These are phyloP conservation scores for Symbiodinium natans DNA, from an alignment of 73 alveolate species.

Conservation along the genomic window DNA sequence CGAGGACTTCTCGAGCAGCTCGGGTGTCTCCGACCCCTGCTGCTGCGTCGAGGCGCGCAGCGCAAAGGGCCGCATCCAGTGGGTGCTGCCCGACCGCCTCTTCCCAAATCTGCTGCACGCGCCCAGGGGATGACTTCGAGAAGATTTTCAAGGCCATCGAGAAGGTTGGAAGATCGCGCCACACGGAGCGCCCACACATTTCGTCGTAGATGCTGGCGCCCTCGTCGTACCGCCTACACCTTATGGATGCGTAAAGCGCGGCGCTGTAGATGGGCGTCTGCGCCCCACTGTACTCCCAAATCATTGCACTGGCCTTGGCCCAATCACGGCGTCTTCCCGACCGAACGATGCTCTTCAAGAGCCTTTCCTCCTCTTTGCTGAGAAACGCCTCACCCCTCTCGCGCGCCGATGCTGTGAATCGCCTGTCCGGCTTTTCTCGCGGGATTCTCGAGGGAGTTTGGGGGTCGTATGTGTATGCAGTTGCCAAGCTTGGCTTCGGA, in stretches of 20 bases:
- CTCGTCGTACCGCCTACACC: neutral
- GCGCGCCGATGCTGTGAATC: neutral
- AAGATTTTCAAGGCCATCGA: neutral
- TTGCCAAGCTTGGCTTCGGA: too few relatives aligned
- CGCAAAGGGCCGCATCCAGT: neutral
- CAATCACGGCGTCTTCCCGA: neutral
- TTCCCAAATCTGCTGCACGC: neutral
- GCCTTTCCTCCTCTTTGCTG: neutral
- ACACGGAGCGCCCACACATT: neutral
- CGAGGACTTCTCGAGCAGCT: neutral
- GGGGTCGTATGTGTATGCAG: neutral
- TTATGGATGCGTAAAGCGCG: neutral
- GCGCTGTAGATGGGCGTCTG: neutral
- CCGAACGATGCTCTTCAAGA: neutral
- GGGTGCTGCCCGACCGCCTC: neutral
- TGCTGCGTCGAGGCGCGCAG: neutral
- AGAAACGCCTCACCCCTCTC: conserved; percentile 16
- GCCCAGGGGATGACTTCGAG: neutral
- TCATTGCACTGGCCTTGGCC: neutral
- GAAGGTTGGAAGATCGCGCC: neutral
- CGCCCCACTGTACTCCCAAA: neutral
- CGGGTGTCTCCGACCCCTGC: neutral
- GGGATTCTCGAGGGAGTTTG: neutral
- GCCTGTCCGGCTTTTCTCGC: neutral
- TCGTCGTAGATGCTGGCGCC: conserved; percentile 3